These are phyloP conservation scores for Mortierella antarctica DNA, from an alignment of 192 early-diverging fungal genomes.

Conservation along the genomic window DNA sequence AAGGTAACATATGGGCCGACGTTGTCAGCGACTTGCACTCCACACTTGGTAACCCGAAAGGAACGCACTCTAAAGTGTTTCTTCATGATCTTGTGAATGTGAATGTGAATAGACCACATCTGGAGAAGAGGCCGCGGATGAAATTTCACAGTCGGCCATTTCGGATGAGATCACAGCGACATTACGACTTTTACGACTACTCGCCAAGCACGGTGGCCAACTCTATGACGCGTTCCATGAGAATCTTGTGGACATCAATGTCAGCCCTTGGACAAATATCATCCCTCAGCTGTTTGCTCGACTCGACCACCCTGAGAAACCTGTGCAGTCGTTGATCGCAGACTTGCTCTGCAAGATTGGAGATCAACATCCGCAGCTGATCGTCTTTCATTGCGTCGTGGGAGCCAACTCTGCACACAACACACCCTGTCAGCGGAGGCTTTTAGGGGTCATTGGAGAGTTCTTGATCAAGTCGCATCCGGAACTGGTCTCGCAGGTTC, in stretches of 20 bases:
- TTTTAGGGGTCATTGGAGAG: slow-evolving; percentile 52
- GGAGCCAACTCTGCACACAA: slow-evolving; percentile 60
- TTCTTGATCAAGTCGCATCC: slow-evolving; percentile 52
- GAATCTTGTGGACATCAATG: slow-evolving; percentile 53
- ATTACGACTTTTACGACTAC: slow-evolving; percentile 69
- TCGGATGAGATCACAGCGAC: slow-evolving; percentile 67
- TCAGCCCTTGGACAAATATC: slow-evolving; percentile 70
- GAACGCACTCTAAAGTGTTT: neutral
- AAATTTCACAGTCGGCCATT: slow-evolving; percentile 34
- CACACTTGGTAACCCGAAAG: neutral
- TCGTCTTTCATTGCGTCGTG: slow-evolving; percentile 75
- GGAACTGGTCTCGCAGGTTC: slow-evolving; percentile 63
- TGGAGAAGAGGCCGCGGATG: slow-evolving; percentile 22
- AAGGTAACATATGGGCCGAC: slow-evolving; percentile 7
- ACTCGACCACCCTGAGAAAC: slow-evolving; percentile 69
- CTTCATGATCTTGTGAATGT: neutral
- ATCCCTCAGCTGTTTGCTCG: slow-evolving; percentile 83
- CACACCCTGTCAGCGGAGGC: slow-evolving; percentile 44
- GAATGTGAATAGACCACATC: slow-evolving; percentile 16
- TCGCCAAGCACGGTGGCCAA: slow-evolving; percentile 69
- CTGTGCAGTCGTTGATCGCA: slow-evolving; percentile 63
- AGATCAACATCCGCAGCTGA: slow-evolving; percentile 65
- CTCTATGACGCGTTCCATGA: slow-evolving; percentile 58
- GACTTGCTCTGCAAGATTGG: slow-evolving; percentile 72
- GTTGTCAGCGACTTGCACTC: neutral